Evolutionary conservation across 2,329 filamentous ascomycete genomes (phyloP).

Genomic region (Phialophora tarda): DNA sequence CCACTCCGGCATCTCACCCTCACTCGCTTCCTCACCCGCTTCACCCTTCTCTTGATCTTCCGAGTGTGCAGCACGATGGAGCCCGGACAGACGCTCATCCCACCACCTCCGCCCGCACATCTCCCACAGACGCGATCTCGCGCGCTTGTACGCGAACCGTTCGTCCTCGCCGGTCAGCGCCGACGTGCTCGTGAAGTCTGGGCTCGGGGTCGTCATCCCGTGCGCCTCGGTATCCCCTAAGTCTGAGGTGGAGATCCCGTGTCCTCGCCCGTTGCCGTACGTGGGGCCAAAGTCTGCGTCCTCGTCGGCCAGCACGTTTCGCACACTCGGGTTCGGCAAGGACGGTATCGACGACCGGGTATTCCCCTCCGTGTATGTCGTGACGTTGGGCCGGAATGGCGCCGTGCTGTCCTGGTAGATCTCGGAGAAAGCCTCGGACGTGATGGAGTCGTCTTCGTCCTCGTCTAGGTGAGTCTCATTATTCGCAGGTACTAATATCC

Average conservation of each 20-base stretch:
- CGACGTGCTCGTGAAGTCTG: conserved; percentile 70
- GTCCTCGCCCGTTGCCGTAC: conserved; percentile 41
- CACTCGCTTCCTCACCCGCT: not conserved
- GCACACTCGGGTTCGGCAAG: conserved; percentile 33
- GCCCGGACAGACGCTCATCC: conserved; percentile 51
- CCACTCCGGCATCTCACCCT: conserved; percentile 58
- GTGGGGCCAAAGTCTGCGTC: conserved; percentile 44
- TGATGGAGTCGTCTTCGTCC: conserved; percentile 56
- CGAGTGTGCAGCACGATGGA: not conserved
- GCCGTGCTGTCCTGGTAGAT: conserved; percentile 78
- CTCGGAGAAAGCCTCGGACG: conserved; percentile 71
- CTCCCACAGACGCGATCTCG: conserved; percentile 79
- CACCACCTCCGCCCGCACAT: conserved; percentile 78
- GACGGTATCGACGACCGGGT: conserved; percentile 32
- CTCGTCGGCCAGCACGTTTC: conserved; percentile 44
- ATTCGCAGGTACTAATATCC: too few species aligned
- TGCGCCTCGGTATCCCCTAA: too few species aligned
- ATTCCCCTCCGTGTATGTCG: conserved; percentile 60
- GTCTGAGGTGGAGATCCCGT: conserved; percentile 33
- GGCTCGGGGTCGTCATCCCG: conserved; percentile 38
- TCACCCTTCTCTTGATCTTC: conserved; percentile 44
- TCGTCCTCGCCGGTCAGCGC: conserved; percentile 82
- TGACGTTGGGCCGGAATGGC: conserved; percentile 79
- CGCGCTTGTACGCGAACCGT: conserved; percentile 78
- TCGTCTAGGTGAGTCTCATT: not conserved